Base-by-base conservation (phyloP, 768 basidiomycete species). In the Tylopilus felleus region DNA sequence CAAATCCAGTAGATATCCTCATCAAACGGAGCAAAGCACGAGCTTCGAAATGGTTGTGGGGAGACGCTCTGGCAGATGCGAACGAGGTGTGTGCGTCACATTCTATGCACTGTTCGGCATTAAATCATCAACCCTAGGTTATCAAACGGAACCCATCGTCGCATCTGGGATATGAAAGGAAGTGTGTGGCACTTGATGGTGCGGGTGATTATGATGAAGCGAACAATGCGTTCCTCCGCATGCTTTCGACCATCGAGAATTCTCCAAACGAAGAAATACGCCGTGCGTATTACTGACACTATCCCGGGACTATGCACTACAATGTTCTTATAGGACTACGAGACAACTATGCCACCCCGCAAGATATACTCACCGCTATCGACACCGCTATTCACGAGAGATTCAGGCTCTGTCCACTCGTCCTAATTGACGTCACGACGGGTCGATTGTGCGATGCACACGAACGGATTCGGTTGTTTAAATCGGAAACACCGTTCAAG, bases 221-320 rank as follows among this genome's bases (percentile, higher is more conserved):
- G 4, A 17, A 12, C 12, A 9, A 42, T 22, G 42, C 42, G 0
- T 12, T 40, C 23, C 5, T 14, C 14, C 10, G 3, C 16, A 52
- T 57, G 51, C 36, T 56, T 31, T 52, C 42, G 4, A 10, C 31
- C 8, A 23, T 53, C 5, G 43, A 46, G 39, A 49, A 46, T 19
- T 49, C 51, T 17, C 4, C 38, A 4, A 43, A 53, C 1, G 52
- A 49, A 36, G 41, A 10, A 13, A 13, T 36, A 40, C 47, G 41
- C 27, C 13, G 52, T 57, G 42, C 7, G 48, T 42, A 31, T n/a
- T n/a, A n/a, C n/a, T n/a, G n/a, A n/a, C n/a, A n/a, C n/a, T n/a
- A n/a, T n/a, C n/a, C n/a, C n/a, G n/a, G n/a, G n/a, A n/a, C n/a
- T n/a, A n/a, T n/a, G n/a, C n/a, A n/a, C n/a, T n/a, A n/a, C n/a